Conservation (phyloP, 1,284 basidiomycete genomes). For the Microbotryum saponariae region DNA sequence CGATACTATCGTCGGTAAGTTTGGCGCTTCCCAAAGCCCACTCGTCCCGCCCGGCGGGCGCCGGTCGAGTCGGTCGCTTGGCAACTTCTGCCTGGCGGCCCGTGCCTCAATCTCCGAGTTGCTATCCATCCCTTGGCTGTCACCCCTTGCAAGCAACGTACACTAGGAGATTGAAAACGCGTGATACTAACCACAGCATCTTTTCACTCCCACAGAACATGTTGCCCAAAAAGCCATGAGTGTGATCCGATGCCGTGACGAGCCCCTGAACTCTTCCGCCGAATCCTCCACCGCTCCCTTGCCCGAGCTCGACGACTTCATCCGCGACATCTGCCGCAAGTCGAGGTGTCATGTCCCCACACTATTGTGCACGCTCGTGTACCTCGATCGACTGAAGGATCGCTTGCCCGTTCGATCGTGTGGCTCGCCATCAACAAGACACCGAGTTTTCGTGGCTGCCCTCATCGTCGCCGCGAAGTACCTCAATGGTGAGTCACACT, state of each 20-base stretch:
- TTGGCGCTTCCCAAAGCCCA: neutral
- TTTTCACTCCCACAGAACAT: neutral
- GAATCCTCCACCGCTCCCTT: slow-evolving; percentile 42
- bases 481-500: slow-evolving; percentile 79
- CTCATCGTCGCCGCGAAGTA: slow-evolving; percentile 95
- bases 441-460: slow-evolving; percentile 86
- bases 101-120: neutral
- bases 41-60: too few relatives aligned
- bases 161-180: slow-evolving; percentile 6
- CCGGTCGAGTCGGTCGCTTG: too few relatives aligned
- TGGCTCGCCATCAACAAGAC: slow-evolving; percentile 83
- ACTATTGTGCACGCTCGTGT: slow-evolving; percentile 80
- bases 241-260: slow-evolving; percentile 30
- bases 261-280: slow-evolving; percentile 24
- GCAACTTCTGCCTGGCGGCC: neutral
- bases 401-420: slow-evolving; percentile 54
- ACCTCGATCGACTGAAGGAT: slow-evolving; percentile 73
- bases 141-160: slow-evolving; percentile 3
- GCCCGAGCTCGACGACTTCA: slow-evolving; percentile 74
- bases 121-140: neutral
- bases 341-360: slow-evolving; percentile 76
- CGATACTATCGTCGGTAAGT: slow-evolving; percentile 63
- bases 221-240: neutral
- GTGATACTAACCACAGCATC: slow-evolving; percentile 30
- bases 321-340: slow-evolving; percentile 67